Conservation (phyloP, 345 rosid species). For the Eucalyptus sp. region DNA sequence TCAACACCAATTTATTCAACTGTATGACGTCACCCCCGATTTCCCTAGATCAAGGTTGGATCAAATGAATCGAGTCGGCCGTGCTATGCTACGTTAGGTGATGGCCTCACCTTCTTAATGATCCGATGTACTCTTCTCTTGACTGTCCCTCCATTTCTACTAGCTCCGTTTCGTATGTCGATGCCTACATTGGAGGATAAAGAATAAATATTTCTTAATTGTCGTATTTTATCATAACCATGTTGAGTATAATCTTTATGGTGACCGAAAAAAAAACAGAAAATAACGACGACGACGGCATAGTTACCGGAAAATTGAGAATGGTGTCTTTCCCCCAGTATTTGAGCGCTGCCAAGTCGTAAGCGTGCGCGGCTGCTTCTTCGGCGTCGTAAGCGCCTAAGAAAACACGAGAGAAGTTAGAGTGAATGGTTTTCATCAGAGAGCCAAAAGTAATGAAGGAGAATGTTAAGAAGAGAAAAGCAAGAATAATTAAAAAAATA, state of each 20-base stretch:
- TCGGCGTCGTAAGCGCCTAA: slow-evolving; percentile 90
- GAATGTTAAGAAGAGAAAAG: neutral
- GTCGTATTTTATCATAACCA: neutral
- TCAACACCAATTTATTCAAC: neutral
- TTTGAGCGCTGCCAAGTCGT: slow-evolving; percentile 89
- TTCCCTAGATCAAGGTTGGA: neutral
- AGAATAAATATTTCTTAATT: neutral
- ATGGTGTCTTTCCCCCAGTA: slow-evolving; percentile 89
- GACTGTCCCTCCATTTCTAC: slow-evolving; percentile 75
- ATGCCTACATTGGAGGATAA: slow-evolving; percentile 12
- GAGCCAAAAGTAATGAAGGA: neutral
- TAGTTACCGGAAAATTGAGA: slow-evolving; percentile 75
- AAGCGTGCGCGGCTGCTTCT: slow-evolving; percentile 89
- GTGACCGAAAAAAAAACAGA: neutral
- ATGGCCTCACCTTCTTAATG: slow-evolving; percentile 55
- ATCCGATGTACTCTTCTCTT: slow-evolving; percentile 84
- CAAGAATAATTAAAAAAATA: neutral
- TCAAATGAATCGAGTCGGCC: neutral
- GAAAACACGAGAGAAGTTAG: neutral
- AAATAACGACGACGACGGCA: neutral
- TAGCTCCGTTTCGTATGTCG: slow-evolving; percentile 44
- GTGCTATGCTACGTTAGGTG: neutral
- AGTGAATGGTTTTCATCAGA: neutral
- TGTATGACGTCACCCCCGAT: neutral
- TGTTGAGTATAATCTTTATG: neutral